Base-by-base conservation (phyloP, 2,329 filamentous ascomycete species). In the Xylaria digitata region DNA sequence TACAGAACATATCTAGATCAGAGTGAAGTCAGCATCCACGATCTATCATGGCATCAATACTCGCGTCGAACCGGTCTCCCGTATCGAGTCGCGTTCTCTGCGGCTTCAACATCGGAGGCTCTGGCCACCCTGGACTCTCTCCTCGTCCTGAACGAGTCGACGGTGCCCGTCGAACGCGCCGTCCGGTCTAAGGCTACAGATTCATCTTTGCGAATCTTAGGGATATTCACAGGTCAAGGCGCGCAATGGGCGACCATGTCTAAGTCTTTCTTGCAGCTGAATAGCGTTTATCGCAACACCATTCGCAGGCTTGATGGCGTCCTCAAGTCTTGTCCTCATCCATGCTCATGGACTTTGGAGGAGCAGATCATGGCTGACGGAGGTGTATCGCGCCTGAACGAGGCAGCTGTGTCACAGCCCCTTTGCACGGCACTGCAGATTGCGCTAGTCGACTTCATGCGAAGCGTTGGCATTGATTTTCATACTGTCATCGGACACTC, bases 381-480 rank as follows among this genome's bases (percentile, higher is more conserved):
- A 1, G 59, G 64, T 0, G 37, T 53, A 0, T 81, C 79, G 6
- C 68, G 72, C 2, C 70, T 84, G 0, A 46, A 79, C 8, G 70
- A 78, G 19, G 79, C 83, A 0, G 77, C 79, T 3, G 69, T 86
- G 23, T 80, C 82, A 0, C 86, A 88, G 67, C 83, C 86, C 0
- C 71, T 86, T 0, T 87, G 82, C 58, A 87, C 85, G 0, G 85
- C 85, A 0, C 48, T 89, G 0, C 86, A 88, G 69, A 77, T 88
- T 1, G 85, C 77, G 0, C 70, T 83, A 6, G 74, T 81, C 1
- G 75, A 80, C 26, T 65, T 82, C 2, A 64, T 82, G 56, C 65
- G 52, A 52, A 70, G 65, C 21, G 58, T 76, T 2, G 68, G 69
- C 1, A 64, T 78, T 7, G n/a, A 34, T 8, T 78, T 78, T 21